Conservation (phyloP, 148 eudicot genomes). For the Rhododendron vialii region DNA sequence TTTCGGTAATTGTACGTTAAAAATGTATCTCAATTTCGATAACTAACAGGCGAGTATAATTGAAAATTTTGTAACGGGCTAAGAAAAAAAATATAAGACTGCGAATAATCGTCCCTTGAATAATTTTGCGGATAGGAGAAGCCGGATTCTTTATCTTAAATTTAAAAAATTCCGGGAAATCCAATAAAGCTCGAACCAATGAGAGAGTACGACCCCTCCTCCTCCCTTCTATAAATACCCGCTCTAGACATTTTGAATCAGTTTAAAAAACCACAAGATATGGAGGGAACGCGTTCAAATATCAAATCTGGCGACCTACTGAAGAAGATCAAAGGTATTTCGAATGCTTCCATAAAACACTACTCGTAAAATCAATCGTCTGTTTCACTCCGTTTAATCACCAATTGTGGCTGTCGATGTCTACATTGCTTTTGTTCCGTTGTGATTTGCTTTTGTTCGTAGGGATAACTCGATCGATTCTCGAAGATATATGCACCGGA, state of each 20-base stretch:
- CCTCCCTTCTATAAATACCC: background rate
- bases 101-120: too few species aligned
- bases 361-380: background rate
- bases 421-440: background rate
- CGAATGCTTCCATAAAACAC: background rate
- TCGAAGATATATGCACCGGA: conserved; percentile 49
- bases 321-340: conserved; percentile 48
- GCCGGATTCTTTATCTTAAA: too few species aligned
- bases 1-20: too few species aligned
- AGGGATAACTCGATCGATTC: conserved; percentile 59
- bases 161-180: too few species aligned
- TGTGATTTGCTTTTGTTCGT: background rate
- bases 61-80: too few species aligned
- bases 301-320: conserved; percentile 38
- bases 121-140: too few species aligned
- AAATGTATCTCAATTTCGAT: too few species aligned
- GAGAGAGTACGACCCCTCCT: background rate
- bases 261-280: background rate
- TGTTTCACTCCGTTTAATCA: background rate
- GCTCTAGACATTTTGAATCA: background rate
- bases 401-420: background rate
- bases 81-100: too few species aligned
- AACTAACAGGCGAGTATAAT: too few species aligned
- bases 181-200: background rate
- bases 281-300: conserved; percentile 48